These are phyloP conservation scores for Mucor circinelloides DNA, from an alignment of 371 early-diverging fungal genomes.

Conservation along the genomic window DNA sequence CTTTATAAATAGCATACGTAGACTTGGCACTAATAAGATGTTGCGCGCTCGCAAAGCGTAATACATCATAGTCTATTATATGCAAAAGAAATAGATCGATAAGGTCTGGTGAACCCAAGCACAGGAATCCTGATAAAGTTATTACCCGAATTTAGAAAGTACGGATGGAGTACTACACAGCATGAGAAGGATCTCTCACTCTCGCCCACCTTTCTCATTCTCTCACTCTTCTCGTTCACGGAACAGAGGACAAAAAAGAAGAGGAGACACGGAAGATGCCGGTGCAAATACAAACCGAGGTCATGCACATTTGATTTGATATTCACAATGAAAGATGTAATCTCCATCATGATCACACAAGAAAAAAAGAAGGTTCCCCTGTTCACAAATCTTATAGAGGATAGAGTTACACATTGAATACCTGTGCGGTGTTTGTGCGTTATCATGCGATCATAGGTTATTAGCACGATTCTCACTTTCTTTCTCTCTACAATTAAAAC, in stretches of 20 bases:
- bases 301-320: neutral
- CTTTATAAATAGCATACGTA: neutral
- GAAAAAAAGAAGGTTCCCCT: neutral
- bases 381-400: neutral
- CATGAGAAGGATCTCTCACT: neutral
- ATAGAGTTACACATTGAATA: slow-evolving; percentile 13
- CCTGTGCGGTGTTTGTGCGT: slow-evolving; percentile 22
- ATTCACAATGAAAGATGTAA: neutral
- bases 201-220: neutral
- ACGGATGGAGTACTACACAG: neutral
- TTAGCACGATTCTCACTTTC: neutral
- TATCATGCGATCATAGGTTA: slow-evolving; percentile 27
- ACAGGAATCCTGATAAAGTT: neutral
- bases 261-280: neutral
- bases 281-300: neutral
- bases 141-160: neutral
- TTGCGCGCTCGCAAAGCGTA: neutral
- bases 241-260: neutral
- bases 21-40: neutral
- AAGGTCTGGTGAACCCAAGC: neutral
- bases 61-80: neutral
- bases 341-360: neutral
- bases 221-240: neutral
- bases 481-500: slow-evolving; percentile 10
- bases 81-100: neutral